Percentiles rank a stretch among this genome's conserved stretches.
phyloP scores from a whole-genome alignment of 805 yeast genomes.

The Yamadazyma paraphyllophila region DNA sequence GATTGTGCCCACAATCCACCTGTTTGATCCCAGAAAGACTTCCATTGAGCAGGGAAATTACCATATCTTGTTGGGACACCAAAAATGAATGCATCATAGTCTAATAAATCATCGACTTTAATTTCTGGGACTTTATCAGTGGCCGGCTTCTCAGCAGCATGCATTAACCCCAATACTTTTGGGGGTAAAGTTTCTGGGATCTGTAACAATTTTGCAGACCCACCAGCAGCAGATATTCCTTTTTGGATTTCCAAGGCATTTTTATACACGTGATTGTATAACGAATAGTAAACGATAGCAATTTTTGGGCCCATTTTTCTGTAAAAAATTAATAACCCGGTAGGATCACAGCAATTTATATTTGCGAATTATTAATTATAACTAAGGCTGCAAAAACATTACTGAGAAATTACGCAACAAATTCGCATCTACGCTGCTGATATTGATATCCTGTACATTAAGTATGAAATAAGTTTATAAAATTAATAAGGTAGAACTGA shows the following conservation, averaged over 20 bases:
- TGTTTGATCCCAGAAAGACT: slow-evolving; percentile 72
- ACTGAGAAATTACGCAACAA: too few species aligned
- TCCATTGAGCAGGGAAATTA: slow-evolving; percentile 73
- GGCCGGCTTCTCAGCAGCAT: slow-evolving; percentile 61
- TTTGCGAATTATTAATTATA: not conserved
- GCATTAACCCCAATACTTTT: slow-evolving; percentile 53
- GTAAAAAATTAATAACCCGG: not conserved
- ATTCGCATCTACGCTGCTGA: not conserved
- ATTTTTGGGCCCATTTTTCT: slow-evolving; percentile 47
- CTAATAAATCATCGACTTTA: slow-evolving; percentile 51
- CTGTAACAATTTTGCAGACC: slow-evolving; percentile 66
- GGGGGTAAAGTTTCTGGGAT: slow-evolving; percentile 70
- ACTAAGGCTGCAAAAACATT: not conserved
- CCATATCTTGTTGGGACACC: slow-evolving; percentile 90
- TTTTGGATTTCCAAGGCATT: slow-evolving; percentile 65
- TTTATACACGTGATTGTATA: slow-evolving; percentile 70
- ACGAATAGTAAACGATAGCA: slow-evolving; percentile 58
- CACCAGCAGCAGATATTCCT: slow-evolving; percentile 72
- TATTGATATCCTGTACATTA: slow-evolving; percentile 6
- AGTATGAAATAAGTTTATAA: slow-evolving; percentile 1
- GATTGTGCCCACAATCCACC: slow-evolving; percentile 81
- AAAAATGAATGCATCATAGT: slow-evolving; percentile 78
- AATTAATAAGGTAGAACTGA: slow-evolving; percentile 4
- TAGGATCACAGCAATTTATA: not conserved
- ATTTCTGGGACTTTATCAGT: slow-evolving; percentile 55